These are phyloP conservation scores for Taxillus chinensis DNA, from an alignment of 164 flowering plant species.

Conservation along the genomic window DNA sequence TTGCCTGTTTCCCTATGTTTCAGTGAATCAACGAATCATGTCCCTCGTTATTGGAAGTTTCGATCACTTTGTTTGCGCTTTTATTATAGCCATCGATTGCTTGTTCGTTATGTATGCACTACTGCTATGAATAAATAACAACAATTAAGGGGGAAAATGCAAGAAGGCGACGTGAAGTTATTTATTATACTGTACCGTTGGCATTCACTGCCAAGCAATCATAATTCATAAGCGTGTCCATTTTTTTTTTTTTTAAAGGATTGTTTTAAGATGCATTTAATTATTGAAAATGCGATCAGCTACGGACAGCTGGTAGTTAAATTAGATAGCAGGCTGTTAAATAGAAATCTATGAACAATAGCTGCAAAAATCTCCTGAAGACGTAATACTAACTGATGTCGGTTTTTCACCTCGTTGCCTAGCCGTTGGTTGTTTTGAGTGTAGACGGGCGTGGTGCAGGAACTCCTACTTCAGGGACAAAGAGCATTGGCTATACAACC, in stretches of 20 bases:
- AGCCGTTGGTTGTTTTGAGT: conserved; percentile 40
- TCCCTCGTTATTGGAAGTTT: neutral
- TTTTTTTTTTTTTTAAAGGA: too few relatives aligned
- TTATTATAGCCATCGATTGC: neutral
- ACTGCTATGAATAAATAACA: neutral
- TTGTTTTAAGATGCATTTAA: too few relatives aligned
- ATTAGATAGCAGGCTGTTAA: neutral
- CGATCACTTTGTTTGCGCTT: neutral
- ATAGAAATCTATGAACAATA: neutral
- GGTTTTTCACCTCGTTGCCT: neutral
- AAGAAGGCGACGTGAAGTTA: too few relatives aligned
- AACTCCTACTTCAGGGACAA: conserved; percentile 22
- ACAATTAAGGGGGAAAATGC: too few relatives aligned
- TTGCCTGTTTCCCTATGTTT: neutral
- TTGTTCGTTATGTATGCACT: neutral
- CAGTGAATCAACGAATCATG: neutral
- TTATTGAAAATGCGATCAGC: neutral
- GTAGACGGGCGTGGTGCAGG: conserved; percentile 31
- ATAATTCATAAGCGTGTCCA: too few relatives aligned
- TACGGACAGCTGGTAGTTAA: neutral
- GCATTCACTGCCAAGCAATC: too few relatives aligned
- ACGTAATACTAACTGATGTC: conserved; percentile 2
- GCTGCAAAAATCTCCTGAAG: neutral
- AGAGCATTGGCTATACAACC: conserved; percentile 15
- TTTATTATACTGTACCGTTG: too few relatives aligned